Conservation (phyloP, 2,329 filamentous ascomycete species). For the Stenocarpella maydis region DNA sequence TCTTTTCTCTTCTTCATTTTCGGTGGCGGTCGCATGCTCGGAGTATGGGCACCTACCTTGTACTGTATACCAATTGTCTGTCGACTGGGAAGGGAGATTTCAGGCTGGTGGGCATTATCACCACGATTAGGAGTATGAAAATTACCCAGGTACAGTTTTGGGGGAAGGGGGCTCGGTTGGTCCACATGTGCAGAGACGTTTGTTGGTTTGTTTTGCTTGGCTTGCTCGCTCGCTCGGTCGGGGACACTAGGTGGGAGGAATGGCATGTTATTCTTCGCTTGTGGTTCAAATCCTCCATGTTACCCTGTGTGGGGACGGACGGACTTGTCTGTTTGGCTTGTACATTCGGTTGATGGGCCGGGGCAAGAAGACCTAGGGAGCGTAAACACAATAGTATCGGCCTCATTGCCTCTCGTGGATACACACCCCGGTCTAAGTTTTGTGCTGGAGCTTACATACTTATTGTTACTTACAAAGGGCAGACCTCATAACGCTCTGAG, state of each 20-base stretch:
- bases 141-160: background rate
- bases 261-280: background rate
- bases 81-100: background rate
- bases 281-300: too few species aligned
- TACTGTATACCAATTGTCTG: slow-evolving; percentile 9
- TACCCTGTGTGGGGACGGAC: background rate
- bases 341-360: background rate
- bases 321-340: too few species aligned
- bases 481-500: too few species aligned
- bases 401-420: too few species aligned
- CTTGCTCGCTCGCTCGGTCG: background rate
- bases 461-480: too few species aligned
- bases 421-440: too few species aligned
- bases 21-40: background rate
- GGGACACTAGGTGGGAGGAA: background rate
- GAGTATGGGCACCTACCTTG: slow-evolving; percentile 20
- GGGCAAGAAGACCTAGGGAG: too few species aligned
- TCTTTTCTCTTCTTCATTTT: too few species aligned
- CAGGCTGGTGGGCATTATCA: background rate
- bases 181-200: background rate
- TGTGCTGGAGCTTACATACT: background rate
- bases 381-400: background rate
- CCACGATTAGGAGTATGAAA: background rate
- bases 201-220: background rate
- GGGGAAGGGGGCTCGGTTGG: background rate